Evolutionary conservation across 2,329 filamentous ascomycete species (phyloP).

Genomic region (Xylaria sp.): DNA sequence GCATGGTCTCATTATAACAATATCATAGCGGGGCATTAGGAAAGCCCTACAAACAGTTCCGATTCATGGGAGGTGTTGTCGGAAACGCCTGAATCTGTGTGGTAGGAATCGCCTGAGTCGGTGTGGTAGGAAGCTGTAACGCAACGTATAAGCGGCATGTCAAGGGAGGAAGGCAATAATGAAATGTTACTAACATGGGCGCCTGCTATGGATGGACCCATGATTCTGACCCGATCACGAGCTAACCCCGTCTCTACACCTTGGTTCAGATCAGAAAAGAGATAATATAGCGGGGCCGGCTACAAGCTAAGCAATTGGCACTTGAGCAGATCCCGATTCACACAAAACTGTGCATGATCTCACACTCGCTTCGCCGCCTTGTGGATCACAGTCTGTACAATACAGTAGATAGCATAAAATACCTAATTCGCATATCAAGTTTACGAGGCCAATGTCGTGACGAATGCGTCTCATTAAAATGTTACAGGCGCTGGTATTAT

Average conservation of each 20-base stretch:
- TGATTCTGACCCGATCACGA: neutral
- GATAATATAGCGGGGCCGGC: constrained; percentile 5
- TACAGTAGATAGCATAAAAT: constrained; percentile 38
- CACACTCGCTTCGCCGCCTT: neutral
- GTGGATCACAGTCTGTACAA: constrained; percentile 20
- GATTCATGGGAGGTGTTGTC: neutral
- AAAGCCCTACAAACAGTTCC: neutral
- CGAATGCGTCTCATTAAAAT: neutral
- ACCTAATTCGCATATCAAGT: constrained; percentile 23
- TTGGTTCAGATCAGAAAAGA: constrained; percentile 5
- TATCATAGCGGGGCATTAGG: constrained; percentile 47
- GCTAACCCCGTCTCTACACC: neutral
- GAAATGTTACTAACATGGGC: constrained; percentile 8
- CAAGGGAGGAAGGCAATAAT: constrained; percentile 5
- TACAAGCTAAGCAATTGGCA: neutral
- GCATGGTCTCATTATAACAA: constrained; percentile 50
- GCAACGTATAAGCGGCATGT: neutral
- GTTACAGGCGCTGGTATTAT: neutral
- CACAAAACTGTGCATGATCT: constrained; percentile 1
- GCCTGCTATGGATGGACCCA: neutral
- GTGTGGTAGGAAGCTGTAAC: neutral
- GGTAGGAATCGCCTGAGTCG: neutral
- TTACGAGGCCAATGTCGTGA: neutral
- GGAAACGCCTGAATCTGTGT: neutral
- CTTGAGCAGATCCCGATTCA: constrained; percentile 1